Base-by-base conservation (phyloP, 331 rosid genomes). In the Saraca asoca region DNA sequence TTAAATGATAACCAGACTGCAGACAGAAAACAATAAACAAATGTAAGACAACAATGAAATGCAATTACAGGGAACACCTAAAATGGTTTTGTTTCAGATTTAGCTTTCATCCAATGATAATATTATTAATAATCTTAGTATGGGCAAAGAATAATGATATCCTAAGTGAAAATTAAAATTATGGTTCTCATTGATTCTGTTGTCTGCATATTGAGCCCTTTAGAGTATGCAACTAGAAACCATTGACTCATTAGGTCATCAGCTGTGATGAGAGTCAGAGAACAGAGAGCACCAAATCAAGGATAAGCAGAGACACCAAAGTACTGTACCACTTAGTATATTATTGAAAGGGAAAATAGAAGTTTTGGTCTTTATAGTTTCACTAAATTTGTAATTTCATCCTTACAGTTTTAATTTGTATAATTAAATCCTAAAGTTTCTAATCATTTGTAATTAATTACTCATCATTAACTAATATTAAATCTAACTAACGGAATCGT, bases 1-100 rank as follows among this genome's bases (percentile, higher is more conserved):
- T 91, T 67, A 94, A 80, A 85, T 88, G 85, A 81, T 88, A 90
- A 70, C 96, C 95, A 35, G 89, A 79, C 99, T 90, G 91, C 88
- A 94, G 64, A 69, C 52, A 63, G 24, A 7, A 61, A 37, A 33
- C 3, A 66, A 60, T 42, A 44, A 20, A 70, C 35, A 50, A 52
- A 38, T 31, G 35, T 44, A 63, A 48, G 63, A 62, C 37, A 38
- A 58, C 62, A 75, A 58, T 41, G 50, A 76, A 58, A 57, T 74
- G 68, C 69, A 71, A 74, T 68, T 44, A 67, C 20, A 10, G 17
- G 5, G 12, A 39, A 74, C 14, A 53, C 14, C 13, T 12, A 66
- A 50, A 24, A 65, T 39, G 24, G 24, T 34, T 19, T 42, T 57
- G 13, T 48, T 52, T 33, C 51, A 49, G 29, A 65, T 29, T 68